Evolutionary conservation across 2,329 filamentous ascomycete genomes (phyloP).

Genomic region (Colletotrichum tropicicola): DNA sequence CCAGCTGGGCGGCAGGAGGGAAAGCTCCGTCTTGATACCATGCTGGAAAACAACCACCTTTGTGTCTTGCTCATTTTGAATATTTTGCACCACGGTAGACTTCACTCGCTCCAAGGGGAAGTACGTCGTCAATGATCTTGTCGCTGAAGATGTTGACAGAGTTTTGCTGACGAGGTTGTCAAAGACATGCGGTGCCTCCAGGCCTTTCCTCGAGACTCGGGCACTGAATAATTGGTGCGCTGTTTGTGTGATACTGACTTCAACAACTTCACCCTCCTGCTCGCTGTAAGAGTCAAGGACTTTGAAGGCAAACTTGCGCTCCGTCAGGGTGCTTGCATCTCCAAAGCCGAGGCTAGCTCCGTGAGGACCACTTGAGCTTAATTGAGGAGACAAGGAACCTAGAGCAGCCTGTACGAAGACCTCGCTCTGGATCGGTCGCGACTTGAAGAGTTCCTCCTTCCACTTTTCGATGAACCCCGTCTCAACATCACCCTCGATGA

Average conservation of each 20-base stretch:
- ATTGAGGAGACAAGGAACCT: conserved; percentile 41
- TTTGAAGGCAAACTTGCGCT: conserved; percentile 61
- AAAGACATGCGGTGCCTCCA: conserved; percentile 49
- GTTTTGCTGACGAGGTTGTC: conserved; percentile 55
- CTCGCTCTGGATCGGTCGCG: conserved; percentile 70
- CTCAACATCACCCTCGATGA: conserved; percentile 88
- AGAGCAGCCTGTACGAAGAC: conserved; percentile 89
- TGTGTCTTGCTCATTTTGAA: conserved; percentile 58
- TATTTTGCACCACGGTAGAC: conserved; percentile 76
- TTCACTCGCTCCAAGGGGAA: conserved; percentile 84
- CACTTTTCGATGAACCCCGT: conserved; percentile 97
- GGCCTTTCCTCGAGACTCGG: conserved; percentile 51
- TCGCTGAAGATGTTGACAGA: conserved; percentile 36
- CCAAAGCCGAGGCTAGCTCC: conserved; percentile 66
- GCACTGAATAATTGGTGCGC: conserved; percentile 57
- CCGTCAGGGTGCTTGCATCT: conserved; percentile 46
- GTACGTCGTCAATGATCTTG: conserved; percentile 69
- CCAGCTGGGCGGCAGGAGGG: conserved; percentile 75
- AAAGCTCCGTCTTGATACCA: conserved; percentile 67
- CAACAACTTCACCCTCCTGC: conserved; percentile 70
- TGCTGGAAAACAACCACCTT: conserved; percentile 82
- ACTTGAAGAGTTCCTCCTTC: conserved; percentile 78
- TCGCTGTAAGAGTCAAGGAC: conserved; percentile 69
- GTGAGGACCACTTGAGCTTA: conserved; percentile 44
- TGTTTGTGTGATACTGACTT: conserved; percentile 59